A percentile compares a stretch with the other conserved stretches of the same genome.
These are phyloP conservation scores for Begonia loranthoides DNA, from an alignment of 306 rosid species.

Conservation along the genomic window DNA sequence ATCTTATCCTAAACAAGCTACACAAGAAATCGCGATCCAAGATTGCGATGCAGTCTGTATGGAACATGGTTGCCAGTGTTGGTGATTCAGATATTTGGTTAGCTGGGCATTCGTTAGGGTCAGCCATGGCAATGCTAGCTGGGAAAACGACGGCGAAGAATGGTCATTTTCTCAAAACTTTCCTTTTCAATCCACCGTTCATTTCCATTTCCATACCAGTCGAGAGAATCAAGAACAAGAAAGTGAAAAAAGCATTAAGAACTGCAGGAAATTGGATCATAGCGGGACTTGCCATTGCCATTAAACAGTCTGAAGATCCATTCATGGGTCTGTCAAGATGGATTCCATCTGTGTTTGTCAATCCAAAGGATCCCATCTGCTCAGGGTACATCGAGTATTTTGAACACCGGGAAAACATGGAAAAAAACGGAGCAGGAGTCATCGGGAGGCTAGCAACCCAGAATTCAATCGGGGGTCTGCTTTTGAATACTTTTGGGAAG, in stretches of 20 bases:
- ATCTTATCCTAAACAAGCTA: conserved; percentile 46
- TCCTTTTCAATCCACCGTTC: no score
- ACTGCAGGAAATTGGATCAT: conserved; percentile 60
- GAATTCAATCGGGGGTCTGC: conserved; percentile 49
- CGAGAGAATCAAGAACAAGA: conserved; percentile 55
- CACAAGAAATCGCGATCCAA: conserved; percentile 68
- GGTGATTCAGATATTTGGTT: conserved; percentile 57
- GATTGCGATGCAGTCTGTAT: conserved; percentile 56
- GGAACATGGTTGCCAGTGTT: conserved; percentile 49
- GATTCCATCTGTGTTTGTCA: conserved; percentile 72
- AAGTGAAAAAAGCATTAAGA: conserved; percentile 53
- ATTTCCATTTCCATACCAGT: conserved; percentile 51
- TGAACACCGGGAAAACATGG: conserved; percentile 76
- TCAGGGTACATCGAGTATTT: conserved; percentile 76
- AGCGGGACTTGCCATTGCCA: conserved; percentile 51
- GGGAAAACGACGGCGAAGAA: no score
- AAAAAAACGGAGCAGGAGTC: conserved; percentile 60
- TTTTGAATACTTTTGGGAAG: conserved; percentile 53
- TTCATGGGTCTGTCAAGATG: conserved; percentile 54
- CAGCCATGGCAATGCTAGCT: no score
- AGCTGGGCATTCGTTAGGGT: no score
- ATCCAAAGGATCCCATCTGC: conserved; percentile 60
- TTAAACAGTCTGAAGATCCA: conserved; percentile 27
- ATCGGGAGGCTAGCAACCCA: conserved; percentile 79
- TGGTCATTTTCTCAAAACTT: no score